Conservation (phyloP, 306 rosid species). For the Cicer chorassanicum region DNA sequence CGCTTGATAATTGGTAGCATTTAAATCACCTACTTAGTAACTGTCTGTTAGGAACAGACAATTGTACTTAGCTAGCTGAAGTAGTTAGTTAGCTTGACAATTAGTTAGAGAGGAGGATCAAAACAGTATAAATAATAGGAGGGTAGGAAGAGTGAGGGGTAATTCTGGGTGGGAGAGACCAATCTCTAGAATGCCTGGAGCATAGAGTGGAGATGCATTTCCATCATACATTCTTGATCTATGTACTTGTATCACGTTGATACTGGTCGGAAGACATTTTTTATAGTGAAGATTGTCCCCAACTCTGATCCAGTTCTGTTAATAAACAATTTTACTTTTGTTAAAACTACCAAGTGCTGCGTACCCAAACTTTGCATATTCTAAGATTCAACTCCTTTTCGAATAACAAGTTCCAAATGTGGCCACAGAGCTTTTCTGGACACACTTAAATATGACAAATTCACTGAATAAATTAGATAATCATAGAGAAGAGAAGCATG, state of each 20-base stretch:
- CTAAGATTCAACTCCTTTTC: conserved; percentile 29
- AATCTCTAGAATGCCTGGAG: background rate
- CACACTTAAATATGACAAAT: conserved; percentile 15
- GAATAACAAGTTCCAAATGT: conserved; percentile 14
- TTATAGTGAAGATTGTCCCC: conserved; percentile 20
- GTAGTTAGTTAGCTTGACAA: conserved; percentile 12
- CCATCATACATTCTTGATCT: background rate
- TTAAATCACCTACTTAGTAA: background rate
- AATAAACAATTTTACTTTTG: background rate
- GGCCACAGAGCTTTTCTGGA: conserved; percentile 23
- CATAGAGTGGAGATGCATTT: conserved; percentile 10
- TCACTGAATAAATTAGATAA: conserved; percentile 35
- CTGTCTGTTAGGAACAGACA: conserved; percentile 12
- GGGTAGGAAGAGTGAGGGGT: background rate
- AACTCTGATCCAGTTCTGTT: conserved; percentile 22
- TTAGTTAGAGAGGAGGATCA: background rate
- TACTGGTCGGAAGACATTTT: conserved; percentile 14
- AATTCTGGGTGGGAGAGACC: background rate
- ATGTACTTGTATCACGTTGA: conserved; percentile 1
- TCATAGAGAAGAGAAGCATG: conserved; percentile 43
- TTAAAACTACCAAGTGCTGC: conserved; percentile 22
- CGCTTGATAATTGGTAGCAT: background rate
- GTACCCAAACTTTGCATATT: conserved; percentile 7
- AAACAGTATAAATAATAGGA: background rate
- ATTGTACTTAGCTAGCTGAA: conserved; percentile 2